phyloP scores from a whole-genome alignment of 495 filamentous ascomycete genomes.

The Cryomyces minteri region DNA sequence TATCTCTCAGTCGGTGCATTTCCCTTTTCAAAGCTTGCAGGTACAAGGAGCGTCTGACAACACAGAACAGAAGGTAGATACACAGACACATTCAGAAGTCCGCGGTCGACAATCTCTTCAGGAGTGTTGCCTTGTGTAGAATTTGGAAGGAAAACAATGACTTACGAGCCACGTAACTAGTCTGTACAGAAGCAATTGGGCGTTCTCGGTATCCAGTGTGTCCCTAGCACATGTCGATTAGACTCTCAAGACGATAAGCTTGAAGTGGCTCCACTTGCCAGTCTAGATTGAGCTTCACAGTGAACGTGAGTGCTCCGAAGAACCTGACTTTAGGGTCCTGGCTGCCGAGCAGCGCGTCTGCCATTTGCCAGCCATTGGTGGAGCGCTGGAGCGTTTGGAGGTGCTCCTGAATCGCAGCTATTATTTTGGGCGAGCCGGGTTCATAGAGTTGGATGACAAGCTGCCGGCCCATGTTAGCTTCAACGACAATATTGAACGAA shows the following conservation, averaged over 20 bases:
- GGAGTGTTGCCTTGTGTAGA: too few relatives aligned
- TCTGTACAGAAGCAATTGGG: slow-evolving; percentile 43
- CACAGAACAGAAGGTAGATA: not conserved
- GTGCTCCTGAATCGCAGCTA: slow-evolving; percentile 54
- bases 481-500: too few relatives aligned
- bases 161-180: slow-evolving; percentile 42
- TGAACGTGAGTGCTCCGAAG: slow-evolving; percentile 87
- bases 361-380: slow-evolving; percentile 68
- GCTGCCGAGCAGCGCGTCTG: slow-evolving; percentile 47
- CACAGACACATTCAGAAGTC: not conserved
- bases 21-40: too few relatives aligned
- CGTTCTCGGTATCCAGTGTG: slow-evolving; percentile 40
- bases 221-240: slow-evolving; percentile 4
- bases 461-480: not conserved
- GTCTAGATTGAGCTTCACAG: slow-evolving; percentile 76
- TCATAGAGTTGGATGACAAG: slow-evolving; percentile 40
- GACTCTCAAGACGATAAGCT: too few relatives aligned
- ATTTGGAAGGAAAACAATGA: too few relatives aligned
- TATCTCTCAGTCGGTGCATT: too few relatives aligned
- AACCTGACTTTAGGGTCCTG: slow-evolving; percentile 60
- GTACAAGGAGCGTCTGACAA: not conserved
- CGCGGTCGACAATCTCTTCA: too few relatives aligned
- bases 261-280: slow-evolving; percentile 33
- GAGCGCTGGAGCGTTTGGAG: slow-evolving; percentile 61
- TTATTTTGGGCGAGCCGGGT: slow-evolving; percentile 39